Evolutionary conservation across 1,284 basidiomycete species (phyloP), one percentile per base, ranked within the genome.

Genomic region (Hemileia vastatrix): DNA sequence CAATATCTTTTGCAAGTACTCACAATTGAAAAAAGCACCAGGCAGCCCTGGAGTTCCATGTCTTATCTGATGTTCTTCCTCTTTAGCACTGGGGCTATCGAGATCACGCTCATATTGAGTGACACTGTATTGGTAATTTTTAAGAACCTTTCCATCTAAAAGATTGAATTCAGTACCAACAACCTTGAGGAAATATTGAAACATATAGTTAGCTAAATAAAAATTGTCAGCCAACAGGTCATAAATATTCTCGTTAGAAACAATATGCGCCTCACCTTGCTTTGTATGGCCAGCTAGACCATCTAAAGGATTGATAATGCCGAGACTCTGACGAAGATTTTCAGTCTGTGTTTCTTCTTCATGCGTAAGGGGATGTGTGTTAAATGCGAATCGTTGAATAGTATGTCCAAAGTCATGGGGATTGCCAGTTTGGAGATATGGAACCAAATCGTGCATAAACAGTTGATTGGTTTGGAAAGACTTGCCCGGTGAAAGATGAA

Each of bases 81-180:
- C 69, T 48, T 58, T 66, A 36, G 67, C 68, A 64, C 76, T 76
- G 61, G 84, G 85, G 67, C 80, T 77, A 3, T 74, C 70, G 45
- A 94, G 79, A 76, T 98, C 91, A 19, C 95, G 87, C 77, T 98
- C 94, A 77, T 96, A 97, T 67, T 88, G 86, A 1, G 95, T 98
- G 1, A 88, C 87, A 67, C 88, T 92, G 78, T 97, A 98, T 77
- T 96, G 92, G 70, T 89, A 86, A 1, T 86, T 87, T 86, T 68
- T 79, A 72, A 6, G 76, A 73, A 13, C 78, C 70, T 86, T 82
- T 40, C 84, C 86, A 66, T 86, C 83, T n/a, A 93, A 78, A 33
- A 86, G 86, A 66, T 83, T 82, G 79, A 94, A 95, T 72, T 87
- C 85, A 1, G 59, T 62, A 36, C 59, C 54, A 21, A 54, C 57